A percentile compares a stretch with the other conserved stretches of the same genome.
Conservation (phyloP, 1,139 yeast genomes). For the Saccharomyces hybrid region DNA sequence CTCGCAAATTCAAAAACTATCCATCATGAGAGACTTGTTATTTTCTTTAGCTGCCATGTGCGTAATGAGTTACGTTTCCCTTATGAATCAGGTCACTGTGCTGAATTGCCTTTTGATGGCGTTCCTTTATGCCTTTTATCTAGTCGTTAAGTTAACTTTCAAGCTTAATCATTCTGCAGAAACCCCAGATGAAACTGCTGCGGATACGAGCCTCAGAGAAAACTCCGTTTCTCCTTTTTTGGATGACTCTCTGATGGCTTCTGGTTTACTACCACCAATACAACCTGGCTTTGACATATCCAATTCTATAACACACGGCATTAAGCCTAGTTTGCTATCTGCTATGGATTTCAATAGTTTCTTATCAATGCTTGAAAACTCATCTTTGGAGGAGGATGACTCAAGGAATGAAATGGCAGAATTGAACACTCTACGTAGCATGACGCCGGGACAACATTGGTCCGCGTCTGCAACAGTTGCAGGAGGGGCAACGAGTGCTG, state of each 20-base stretch:
- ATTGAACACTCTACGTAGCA: conserved; percentile 2
- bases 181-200: background rate
- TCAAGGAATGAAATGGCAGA: conserved; percentile 6
- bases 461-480: background rate
- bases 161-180: background rate
- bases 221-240: background rate
- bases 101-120: conserved; percentile 27
- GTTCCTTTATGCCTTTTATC: conserved; percentile 19
- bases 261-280: background rate
- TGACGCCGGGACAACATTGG: background rate
- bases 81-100: conserved; percentile 21
- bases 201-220: background rate
- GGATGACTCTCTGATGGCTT: background rate
- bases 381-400: conserved; percentile 7
- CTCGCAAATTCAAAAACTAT: conserved; percentile 15
- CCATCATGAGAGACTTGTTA: conserved; percentile 23
- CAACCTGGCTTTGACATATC: conserved; percentile 3
- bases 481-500: background rate
- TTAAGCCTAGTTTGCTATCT: conserved; percentile 27
- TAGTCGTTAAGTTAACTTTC: conserved; percentile 16
- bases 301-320: conserved; percentile 11
- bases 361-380: conserved; percentile 22
- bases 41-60: conserved; percentile 23
- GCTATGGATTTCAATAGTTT: conserved; percentile 28
- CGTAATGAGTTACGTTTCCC: conserved; percentile 23